Evolutionary conservation across 257 asterid genomes (phyloP).

Genomic region (Jaltomata sinuosa): DNA sequence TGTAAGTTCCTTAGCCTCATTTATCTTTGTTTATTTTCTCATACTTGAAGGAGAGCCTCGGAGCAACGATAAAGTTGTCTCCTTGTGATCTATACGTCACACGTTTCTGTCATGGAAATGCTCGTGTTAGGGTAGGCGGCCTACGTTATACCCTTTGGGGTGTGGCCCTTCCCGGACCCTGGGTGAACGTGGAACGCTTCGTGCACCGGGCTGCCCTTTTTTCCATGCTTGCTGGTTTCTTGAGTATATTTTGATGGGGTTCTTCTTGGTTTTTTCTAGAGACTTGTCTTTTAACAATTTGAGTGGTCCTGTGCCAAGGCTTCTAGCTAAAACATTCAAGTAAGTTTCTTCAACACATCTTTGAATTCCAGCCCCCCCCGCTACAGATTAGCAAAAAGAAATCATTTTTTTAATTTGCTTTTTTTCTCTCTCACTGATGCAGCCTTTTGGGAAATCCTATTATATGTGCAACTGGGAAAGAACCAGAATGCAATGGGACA

Average conservation of each 20-base stretch:
- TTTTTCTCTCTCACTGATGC: not conserved
- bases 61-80: not conserved
- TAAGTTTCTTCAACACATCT: slow-evolving; percentile 17
- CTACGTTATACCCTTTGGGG: not conserved
- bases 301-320: slow-evolving; percentile 81
- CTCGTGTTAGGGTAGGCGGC: not conserved
- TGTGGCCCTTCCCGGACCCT: not conserved
- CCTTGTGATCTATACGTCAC: not conserved
- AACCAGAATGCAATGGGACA: slow-evolving; percentile 63
- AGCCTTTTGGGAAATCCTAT: slow-evolving; percentile 83
- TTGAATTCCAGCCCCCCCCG: not conserved
- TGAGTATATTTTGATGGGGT: not conserved
- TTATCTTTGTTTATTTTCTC: not conserved
- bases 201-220: not conserved
- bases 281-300: slow-evolving; percentile 91
- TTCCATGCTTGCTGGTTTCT: not conserved
- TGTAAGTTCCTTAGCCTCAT: slow-evolving; percentile 43
- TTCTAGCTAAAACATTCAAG: slow-evolving; percentile 83
- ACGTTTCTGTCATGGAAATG: not conserved
- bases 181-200: not conserved
- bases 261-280: slow-evolving; percentile 26
- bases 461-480: slow-evolving; percentile 86
- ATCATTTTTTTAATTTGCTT: not conserved
- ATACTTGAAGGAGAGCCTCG: not conserved
- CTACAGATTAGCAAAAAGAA: not conserved